These are phyloP conservation scores for Croton laevigatus DNA, from an alignment of 441 rosid genomes.

Conservation along the genomic window DNA sequence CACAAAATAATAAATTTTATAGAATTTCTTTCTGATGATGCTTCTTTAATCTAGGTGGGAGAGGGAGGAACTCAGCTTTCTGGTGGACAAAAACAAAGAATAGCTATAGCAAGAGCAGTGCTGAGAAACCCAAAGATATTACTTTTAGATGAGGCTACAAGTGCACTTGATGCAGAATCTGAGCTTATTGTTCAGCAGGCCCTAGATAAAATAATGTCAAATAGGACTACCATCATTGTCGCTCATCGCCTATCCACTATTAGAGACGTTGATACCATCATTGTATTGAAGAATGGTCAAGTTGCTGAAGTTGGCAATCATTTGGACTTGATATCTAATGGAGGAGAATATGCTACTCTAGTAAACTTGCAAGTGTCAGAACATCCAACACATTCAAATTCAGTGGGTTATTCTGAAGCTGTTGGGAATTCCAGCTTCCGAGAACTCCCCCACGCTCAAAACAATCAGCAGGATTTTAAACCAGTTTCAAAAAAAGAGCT, in stretches of 20 bases:
- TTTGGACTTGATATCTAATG: conserved; percentile 52
- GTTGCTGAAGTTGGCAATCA: conserved; percentile 71
- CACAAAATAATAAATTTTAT: background rate
- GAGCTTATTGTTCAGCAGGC: conserved; percentile 74
- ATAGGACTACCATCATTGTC: conserved; percentile 63
- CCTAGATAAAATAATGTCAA: conserved; percentile 53
- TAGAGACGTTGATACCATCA: conserved; percentile 59
- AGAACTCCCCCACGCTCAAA: conserved; percentile 29
- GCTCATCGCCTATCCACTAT: conserved; percentile 77
- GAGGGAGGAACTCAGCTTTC: conserved; percentile 93
- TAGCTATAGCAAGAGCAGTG: conserved; percentile 79
- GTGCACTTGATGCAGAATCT: conserved; percentile 85
- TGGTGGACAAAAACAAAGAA: conserved; percentile 87
- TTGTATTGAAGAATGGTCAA: conserved; percentile 64
- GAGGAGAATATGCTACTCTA: conserved; percentile 59
- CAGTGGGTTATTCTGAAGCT: conserved; percentile 34
- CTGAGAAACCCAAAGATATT: conserved; percentile 70
- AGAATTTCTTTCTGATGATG: background rate
- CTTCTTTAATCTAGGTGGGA: conserved; percentile 54
- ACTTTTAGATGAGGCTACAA: conserved; percentile 84
- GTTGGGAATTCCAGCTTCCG: conserved; percentile 41
- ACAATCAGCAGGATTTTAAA: conserved; percentile 23
- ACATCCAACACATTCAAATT: conserved; percentile 30
- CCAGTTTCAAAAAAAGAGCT: conserved; percentile 13
- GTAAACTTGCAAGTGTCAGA: conserved; percentile 55